Percentiles rank a stretch among this genome's conserved stretches.
These are phyloP conservation scores for Panellus pusillus DNA, from an alignment of 768 basidiomycete genomes.

Conservation along the genomic window DNA sequence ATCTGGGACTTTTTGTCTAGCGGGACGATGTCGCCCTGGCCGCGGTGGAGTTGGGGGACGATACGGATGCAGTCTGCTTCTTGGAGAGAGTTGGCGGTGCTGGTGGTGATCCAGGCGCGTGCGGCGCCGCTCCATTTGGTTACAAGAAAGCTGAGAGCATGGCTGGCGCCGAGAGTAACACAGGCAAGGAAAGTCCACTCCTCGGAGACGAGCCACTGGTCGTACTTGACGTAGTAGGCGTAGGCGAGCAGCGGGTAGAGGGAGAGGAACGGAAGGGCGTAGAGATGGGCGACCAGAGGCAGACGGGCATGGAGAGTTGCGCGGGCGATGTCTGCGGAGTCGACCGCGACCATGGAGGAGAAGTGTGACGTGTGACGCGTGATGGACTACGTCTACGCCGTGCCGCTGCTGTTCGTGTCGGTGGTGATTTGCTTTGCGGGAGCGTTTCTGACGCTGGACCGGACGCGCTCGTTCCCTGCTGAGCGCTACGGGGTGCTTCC, in stretches of 20 bases:
- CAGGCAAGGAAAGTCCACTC: slow-evolving; percentile 98
- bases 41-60: slow-evolving; percentile 77
- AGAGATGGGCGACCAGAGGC: slow-evolving; percentile 72
- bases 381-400: no score
- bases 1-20: slow-evolving; percentile 57
- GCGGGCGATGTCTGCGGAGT: slow-evolving; percentile 65
- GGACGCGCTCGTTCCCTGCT: slow-evolving; percentile 61
- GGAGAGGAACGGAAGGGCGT: slow-evolving; percentile 74
- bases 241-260: slow-evolving; percentile 85
- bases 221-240: slow-evolving; percentile 89
- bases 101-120: slow-evolving; percentile 77
- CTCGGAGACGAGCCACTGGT: slow-evolving; percentile 87
- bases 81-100: slow-evolving; percentile 64
- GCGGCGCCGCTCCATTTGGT: slow-evolving; percentile 88
- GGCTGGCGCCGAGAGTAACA: slow-evolving; percentile 78
- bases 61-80: slow-evolving; percentile 83
- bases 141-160: slow-evolving; percentile 88
- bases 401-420: slow-evolving; percentile 63
- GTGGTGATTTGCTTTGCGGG: slow-evolving; percentile 62
- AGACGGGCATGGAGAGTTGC: slow-evolving; percentile 67
- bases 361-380: slow-evolving; percentile 14
- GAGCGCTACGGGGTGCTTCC: slow-evolving; percentile 32
- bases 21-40: slow-evolving; percentile 86
- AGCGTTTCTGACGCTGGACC: slow-evolving; percentile 70
- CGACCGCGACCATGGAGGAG: slow-evolving; percentile 43